Conservation (phyloP, 805 yeast genomes). For the Starmerella gropengiesseri region DNA sequence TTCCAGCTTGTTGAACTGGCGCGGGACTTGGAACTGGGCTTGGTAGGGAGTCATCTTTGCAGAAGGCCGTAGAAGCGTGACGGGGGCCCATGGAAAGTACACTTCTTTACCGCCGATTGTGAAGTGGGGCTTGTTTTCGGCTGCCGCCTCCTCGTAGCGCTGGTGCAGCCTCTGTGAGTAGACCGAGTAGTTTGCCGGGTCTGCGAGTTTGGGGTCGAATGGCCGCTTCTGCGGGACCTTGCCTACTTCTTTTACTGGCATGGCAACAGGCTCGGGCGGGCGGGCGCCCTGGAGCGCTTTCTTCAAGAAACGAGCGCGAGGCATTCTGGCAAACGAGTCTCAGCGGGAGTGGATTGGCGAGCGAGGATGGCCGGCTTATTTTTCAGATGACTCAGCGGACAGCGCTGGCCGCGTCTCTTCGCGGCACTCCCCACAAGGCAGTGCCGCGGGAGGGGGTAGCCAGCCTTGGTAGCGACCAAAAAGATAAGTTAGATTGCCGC, state of each 20-base stretch:
- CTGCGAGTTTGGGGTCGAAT: slow-evolving; percentile 14
- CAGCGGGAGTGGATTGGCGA: background rate
- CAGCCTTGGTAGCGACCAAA: too few species aligned
- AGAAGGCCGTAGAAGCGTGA: slow-evolving; percentile 73
- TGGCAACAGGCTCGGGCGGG: slow-evolving; percentile 24
- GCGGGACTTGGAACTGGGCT: slow-evolving; percentile 91
- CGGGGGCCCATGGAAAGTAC: slow-evolving; percentile 76
- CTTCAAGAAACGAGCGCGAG: slow-evolving; percentile 20
- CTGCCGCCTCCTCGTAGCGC: slow-evolving; percentile 10
- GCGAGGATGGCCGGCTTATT: too few species aligned
- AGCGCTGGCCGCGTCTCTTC: background rate
- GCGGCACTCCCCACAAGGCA: background rate
- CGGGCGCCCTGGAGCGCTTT: slow-evolving; percentile 21
- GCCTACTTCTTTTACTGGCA: slow-evolving; percentile 7
- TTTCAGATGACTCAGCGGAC: slow-evolving; percentile 10
- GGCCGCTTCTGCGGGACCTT: slow-evolving; percentile 11
- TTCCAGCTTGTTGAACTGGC: slow-evolving; percentile 85
- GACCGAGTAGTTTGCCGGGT: slow-evolving; percentile 21
- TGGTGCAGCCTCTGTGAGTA: slow-evolving; percentile 21
- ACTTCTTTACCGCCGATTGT: slow-evolving; percentile 62
- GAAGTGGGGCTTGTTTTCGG: slow-evolving; percentile 62
- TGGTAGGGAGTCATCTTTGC: slow-evolving; percentile 97
- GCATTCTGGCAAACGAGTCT: slow-evolving; percentile 15
- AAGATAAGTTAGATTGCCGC: too few species aligned
- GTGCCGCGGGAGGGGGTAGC: too few species aligned